phyloP scores from a whole-genome alignment of 2,329 filamentous ascomycete genomes.

The Colletotrichum neosansevieriae region DNA sequence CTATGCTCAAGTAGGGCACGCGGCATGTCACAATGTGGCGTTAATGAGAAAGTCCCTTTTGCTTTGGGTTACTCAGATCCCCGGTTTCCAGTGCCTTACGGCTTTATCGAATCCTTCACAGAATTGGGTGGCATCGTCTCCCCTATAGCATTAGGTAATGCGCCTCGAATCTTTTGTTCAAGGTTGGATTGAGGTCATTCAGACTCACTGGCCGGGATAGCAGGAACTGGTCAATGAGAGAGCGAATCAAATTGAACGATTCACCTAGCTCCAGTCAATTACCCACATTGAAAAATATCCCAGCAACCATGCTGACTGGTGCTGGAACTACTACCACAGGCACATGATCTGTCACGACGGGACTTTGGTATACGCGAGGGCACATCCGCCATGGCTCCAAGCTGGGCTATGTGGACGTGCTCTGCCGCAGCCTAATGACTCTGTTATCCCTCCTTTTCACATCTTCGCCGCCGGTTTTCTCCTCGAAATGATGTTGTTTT shows the following conservation, averaged over 20 bases:
- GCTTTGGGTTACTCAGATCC: not conserved
- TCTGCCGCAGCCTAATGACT: not conserved
- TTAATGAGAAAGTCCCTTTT: constrained; percentile 2
- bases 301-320: constrained; percentile 20
- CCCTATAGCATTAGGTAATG: not conserved
- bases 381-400: constrained; percentile 2
- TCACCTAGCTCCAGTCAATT: not conserved
- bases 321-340: not conserved
- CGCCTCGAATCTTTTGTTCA: not conserved
- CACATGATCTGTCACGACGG: constrained; percentile 40
- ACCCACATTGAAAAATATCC: constrained; percentile 16
- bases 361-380: constrained; percentile 32
- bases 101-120: constrained; percentile 1
- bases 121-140: constrained; percentile 1
- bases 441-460: not conserved
- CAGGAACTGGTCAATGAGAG: not conserved
- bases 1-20: constrained; percentile 20
- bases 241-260: constrained; percentile 2
- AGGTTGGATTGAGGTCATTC: constrained; percentile 23
- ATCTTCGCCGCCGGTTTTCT: not conserved
- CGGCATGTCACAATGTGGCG: constrained; percentile 7
- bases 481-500: constrained; percentile 3
- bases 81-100: not conserved
- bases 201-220: not conserved
- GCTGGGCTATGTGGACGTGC: not conserved